A percentile compares a stretch with the other conserved stretches of the same genome.
These are phyloP conservation scores for Blumeria hordei DNA, from an alignment of 2,329 filamentous ascomycete species.

Conservation along the genomic window DNA sequence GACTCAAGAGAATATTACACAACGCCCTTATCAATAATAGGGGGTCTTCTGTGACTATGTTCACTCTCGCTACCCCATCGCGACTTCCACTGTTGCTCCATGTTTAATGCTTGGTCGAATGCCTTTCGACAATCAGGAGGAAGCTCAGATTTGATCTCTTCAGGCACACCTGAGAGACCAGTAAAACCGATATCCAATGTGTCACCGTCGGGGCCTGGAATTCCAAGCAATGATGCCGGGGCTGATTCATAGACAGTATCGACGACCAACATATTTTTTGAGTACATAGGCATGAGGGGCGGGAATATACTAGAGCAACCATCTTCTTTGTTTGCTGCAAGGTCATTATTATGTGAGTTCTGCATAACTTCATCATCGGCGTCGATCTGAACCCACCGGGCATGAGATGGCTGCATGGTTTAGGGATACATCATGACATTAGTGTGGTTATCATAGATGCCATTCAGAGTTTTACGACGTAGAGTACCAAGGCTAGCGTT, in stretches of 20 bases:
- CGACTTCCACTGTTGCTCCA: conserved; percentile 47
- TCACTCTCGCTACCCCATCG: conserved; percentile 47
- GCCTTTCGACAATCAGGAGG: conserved; percentile 46
- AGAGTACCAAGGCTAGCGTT: conserved; percentile 49
- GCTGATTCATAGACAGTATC: conserved; percentile 36
- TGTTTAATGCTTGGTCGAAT: conserved; percentile 40
- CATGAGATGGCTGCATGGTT: conserved; percentile 74
- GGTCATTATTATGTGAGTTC: conserved; percentile 5
- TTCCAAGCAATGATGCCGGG: conserved; percentile 25
- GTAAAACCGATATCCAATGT: conserved; percentile 22
- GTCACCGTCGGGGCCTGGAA: conserved; percentile 32
- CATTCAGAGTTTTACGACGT: conserved; percentile 39
- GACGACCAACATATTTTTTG: conserved; percentile 36
- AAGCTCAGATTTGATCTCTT: conserved; percentile 40
- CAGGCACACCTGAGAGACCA: conserved; percentile 37
- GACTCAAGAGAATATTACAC: neutral
- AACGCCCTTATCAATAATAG: conserved; percentile 34
- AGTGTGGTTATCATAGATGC: conserved; percentile 84
- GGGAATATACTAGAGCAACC: conserved; percentile 21
- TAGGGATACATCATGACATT: conserved; percentile 74
- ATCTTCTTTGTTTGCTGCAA: conserved; percentile 2
- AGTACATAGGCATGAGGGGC: conserved; percentile 28
- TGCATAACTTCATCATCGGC: conserved; percentile 11
- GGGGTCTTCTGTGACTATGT: conserved; percentile 26
- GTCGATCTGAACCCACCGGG: conserved; percentile 51